These are phyloP conservation scores for Karstenula rhodostoma DNA, from an alignment of 2,329 filamentous ascomycete species.

Conservation along the genomic window DNA sequence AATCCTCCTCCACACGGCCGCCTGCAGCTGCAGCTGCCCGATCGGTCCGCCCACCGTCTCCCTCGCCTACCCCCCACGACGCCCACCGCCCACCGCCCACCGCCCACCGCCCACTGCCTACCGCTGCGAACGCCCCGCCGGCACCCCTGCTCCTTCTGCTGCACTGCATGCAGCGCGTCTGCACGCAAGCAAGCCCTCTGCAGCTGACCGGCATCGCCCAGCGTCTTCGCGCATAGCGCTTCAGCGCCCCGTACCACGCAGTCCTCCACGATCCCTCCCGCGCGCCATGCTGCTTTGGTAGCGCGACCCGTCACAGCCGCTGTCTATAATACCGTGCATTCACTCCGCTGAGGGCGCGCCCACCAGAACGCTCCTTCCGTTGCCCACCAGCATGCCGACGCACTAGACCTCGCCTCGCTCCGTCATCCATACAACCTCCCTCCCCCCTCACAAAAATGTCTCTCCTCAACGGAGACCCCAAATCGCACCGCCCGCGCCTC, in stretches of 20 bases:
- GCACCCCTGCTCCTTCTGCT: slow-evolving; percentile 9
- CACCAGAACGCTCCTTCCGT: slow-evolving; percentile 7
- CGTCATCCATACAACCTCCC: slow-evolving; percentile 13
- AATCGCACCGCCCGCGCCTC: slow-evolving; percentile 33
- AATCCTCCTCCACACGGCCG: slow-evolving; percentile 2
- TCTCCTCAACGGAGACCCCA: slow-evolving; percentile 39
- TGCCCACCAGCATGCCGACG: slow-evolving; percentile 22
- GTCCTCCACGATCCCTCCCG: slow-evolving; percentile 31
- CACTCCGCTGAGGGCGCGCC: slow-evolving; percentile 8
- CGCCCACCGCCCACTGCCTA: neutral
- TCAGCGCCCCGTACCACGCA: slow-evolving; percentile 33
- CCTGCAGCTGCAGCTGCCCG: slow-evolving; percentile 10
- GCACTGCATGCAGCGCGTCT: slow-evolving; percentile 21
- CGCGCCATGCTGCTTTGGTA: slow-evolving; percentile 37
- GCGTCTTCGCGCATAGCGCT: slow-evolving; percentile 41
- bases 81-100: too few relatives aligned
- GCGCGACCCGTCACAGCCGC: slow-evolving; percentile 36
- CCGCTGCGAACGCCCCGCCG: slow-evolving; percentile 9
- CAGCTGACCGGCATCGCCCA: slow-evolving; percentile 22
- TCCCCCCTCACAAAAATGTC: slow-evolving; percentile 27
- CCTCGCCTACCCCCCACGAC: neutral
- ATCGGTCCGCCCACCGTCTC: neutral
- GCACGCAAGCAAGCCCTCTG: slow-evolving; percentile 18
- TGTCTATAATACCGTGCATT: slow-evolving; percentile 23
- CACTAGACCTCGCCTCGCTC: slow-evolving; percentile 5